These are phyloP conservation scores for Viola odorata DNA, from an alignment of 345 rosid species.

Conservation along the genomic window DNA sequence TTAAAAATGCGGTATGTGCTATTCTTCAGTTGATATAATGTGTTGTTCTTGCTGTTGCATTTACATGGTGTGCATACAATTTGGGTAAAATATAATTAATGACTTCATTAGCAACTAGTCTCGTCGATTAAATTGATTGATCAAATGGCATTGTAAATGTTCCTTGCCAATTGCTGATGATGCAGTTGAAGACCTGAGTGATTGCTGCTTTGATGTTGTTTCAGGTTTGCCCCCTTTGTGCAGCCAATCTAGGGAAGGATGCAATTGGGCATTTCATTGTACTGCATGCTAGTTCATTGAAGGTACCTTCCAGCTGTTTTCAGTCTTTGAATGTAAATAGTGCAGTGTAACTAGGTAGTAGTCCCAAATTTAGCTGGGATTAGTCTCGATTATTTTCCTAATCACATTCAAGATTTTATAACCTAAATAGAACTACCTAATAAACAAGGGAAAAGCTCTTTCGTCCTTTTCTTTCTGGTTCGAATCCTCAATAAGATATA, in stretches of 20 bases:
- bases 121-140: too few species aligned
- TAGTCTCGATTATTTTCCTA: too few species aligned
- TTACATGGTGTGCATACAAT: not conserved
- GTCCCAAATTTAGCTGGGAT: not conserved
- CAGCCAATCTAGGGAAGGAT: constrained; percentile 56
- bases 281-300: constrained; percentile 45
- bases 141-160: too few species aligned
- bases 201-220: not conserved
- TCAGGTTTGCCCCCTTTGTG: constrained; percentile 70
- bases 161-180: too few species aligned
- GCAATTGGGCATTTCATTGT: constrained; percentile 46
- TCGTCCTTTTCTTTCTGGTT: constrained; percentile 7
- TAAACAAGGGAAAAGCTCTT: not conserved
- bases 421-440: not conserved
- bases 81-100: too few species aligned
- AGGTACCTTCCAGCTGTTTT: constrained; percentile 28
- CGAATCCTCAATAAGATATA: constrained; percentile 3
- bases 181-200: too few species aligned
- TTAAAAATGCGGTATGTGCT: constrained; percentile 47
- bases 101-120: too few species aligned
- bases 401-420: not conserved
- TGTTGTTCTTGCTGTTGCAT: not conserved
- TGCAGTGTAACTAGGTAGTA: not conserved
- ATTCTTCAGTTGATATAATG: constrained; percentile 7
- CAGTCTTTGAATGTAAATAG: constrained; percentile 1